These are phyloP conservation scores for Neocatenulostroma microsporum DNA, from an alignment of 2,329 filamentous ascomycete genomes.

Conservation along the genomic window DNA sequence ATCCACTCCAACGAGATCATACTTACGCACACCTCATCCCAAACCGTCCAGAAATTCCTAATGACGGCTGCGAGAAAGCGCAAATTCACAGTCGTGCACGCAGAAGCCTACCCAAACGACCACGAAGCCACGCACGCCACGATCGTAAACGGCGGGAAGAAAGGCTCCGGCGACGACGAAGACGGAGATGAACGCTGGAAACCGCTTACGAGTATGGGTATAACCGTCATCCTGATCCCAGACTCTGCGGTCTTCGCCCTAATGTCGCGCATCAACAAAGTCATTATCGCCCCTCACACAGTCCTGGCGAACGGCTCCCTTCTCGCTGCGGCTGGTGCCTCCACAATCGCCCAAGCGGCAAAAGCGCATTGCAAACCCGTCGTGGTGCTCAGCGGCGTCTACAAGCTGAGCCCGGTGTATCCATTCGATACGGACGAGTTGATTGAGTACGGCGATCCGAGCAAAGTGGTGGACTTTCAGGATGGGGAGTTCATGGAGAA, in stretches of 20 bases:
- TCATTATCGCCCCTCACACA: slow-evolving; percentile 79
- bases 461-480: slow-evolving; percentile 66
- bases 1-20: slow-evolving; percentile 92
- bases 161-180: slow-evolving; percentile 35
- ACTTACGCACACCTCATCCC: slow-evolving; percentile 77
- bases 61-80: slow-evolving; percentile 78
- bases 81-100: slow-evolving; percentile 84
- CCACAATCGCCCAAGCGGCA: slow-evolving; percentile 75
- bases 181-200: slow-evolving; percentile 58
- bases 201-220: slow-evolving; percentile 66
- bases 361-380: slow-evolving; percentile 76
- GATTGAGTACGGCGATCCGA: slow-evolving; percentile 79
- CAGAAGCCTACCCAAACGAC: slow-evolving; percentile 64
- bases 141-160: slow-evolving; percentile 48
- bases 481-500: slow-evolving; percentile 72
- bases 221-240: slow-evolving; percentile 74
- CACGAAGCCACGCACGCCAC: slow-evolving; percentile 56
- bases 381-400: slow-evolving; percentile 81
- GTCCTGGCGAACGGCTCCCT: slow-evolving; percentile 84
- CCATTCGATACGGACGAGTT: slow-evolving; percentile 73
- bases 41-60: slow-evolving; percentile 82
- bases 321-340: slow-evolving; percentile 75
- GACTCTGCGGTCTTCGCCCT: slow-evolving; percentile 84
- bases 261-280: slow-evolving; percentile 93
- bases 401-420: slow-evolving; percentile 87